phyloP scores from a whole-genome alignment of 192 early-diverging fungal species.

The Jimgerdemannia lactiflua region DNA sequence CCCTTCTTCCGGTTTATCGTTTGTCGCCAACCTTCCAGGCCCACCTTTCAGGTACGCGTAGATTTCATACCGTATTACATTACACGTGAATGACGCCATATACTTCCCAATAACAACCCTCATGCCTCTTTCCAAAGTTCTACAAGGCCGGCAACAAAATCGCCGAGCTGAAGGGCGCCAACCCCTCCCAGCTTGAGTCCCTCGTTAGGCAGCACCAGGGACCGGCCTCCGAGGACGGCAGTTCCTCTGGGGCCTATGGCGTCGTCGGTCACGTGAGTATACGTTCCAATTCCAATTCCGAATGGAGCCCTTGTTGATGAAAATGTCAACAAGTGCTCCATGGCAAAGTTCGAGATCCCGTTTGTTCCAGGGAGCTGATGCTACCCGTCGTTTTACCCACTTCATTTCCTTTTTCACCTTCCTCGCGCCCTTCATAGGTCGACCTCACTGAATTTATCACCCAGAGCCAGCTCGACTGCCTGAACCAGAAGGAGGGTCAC shows the following conservation, averaged over 20 bases:
- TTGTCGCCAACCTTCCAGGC: conserved; percentile 50
- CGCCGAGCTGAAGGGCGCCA: conserved; percentile 79
- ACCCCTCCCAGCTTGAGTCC: conserved; percentile 63
- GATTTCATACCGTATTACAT: neutral
- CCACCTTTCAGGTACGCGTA: conserved; percentile 63
- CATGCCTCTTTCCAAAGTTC: conserved; percentile 25
- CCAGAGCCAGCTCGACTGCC: conserved; percentile 71
- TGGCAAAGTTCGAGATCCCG: neutral
- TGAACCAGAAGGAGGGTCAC: conserved; percentile 84
- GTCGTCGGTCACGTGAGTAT: conserved; percentile 43
- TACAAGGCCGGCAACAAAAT: conserved; percentile 75
- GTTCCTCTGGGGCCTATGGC: conserved; percentile 31
- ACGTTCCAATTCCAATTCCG: neutral
- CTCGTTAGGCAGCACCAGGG: conserved; percentile 67
- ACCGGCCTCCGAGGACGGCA: conserved; percentile 20
- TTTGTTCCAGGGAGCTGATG: neutral
- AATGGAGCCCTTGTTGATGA: neutral
- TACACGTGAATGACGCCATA: neutral
- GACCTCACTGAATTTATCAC: conserved; percentile 66
- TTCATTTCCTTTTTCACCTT: neutral
- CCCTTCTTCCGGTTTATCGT: neutral
- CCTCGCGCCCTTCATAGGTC: conserved; percentile 21
- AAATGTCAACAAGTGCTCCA: neutral
- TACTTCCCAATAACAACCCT: neutral
- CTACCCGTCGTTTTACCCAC: neutral